Conservation (phyloP, 768 basidiomycete genomes). For the Boletus rufocinnamomeus region DNA sequence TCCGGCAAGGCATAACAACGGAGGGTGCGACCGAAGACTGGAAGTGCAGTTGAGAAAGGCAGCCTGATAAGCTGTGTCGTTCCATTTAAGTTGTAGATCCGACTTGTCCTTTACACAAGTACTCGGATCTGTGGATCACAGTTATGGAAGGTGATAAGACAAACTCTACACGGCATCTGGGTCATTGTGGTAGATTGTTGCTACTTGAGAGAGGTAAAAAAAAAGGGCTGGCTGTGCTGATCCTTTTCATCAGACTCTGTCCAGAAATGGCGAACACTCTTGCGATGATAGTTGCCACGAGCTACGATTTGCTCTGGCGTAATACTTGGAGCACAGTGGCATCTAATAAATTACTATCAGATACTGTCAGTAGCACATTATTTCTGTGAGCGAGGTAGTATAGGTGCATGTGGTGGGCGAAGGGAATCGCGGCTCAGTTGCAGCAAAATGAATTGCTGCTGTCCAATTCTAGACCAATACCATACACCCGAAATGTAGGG, state of each 20-base stretch:
- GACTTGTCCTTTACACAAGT: background rate
- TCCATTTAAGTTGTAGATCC: background rate
- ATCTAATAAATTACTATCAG: too few relatives aligned
- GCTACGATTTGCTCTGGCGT: too few relatives aligned
- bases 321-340: too few relatives aligned
- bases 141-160: background rate
- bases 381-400: too few relatives aligned
- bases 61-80: background rate
- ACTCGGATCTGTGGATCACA: background rate
- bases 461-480: background rate
- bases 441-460: too few relatives aligned
- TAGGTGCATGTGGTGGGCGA: too few relatives aligned
- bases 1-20: background rate
- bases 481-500: conserved; percentile 13
- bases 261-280: background rate
- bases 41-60: background rate
- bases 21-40: background rate
- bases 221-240: background rate
- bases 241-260: background rate
- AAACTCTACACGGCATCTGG: background rate
- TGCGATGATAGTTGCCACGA: too few relatives aligned
- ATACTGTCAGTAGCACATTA: too few relatives aligned
- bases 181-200: background rate
- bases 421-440: too few relatives aligned
- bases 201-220: background rate